phyloP scores from a whole-genome alignment of 805 yeast species.

The Starmerella lactis-condensi region DNA sequence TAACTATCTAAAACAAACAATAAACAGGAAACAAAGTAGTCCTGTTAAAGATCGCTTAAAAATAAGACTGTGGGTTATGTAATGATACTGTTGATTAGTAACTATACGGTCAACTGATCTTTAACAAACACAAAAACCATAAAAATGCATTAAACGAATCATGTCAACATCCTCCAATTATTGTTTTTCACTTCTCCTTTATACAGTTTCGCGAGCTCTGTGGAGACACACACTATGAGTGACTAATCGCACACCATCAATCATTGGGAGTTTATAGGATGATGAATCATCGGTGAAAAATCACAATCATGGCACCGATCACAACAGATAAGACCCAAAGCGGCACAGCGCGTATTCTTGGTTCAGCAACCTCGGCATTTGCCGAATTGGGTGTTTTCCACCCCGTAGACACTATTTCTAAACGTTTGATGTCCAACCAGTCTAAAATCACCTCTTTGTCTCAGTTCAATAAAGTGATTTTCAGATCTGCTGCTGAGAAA shows the following conservation, averaged over 20 bases:
- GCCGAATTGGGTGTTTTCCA: conserved; percentile 93
- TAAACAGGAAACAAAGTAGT: neutral
- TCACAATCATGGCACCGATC: conserved; percentile 19
- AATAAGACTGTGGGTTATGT: neutral
- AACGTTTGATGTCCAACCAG: conserved; percentile 83
- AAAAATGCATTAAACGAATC: too few relatives aligned
- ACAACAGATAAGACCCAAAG: conserved; percentile 55
- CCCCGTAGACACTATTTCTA: conserved; percentile 92
- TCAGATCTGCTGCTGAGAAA: conserved; percentile 60
- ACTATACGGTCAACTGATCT: too few relatives aligned
- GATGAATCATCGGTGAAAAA: too few relatives aligned
- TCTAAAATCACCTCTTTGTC: conserved; percentile 43
- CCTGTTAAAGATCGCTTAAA: neutral
- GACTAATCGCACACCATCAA: too few relatives aligned
- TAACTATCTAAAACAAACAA: conserved; percentile 4
- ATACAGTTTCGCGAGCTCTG: too few relatives aligned
- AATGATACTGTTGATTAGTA: neutral
- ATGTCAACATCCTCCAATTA: too few relatives aligned
- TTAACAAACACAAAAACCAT: too few relatives aligned
- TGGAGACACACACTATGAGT: too few relatives aligned
- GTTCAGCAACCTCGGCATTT: conserved; percentile 97
- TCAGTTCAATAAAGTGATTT: conserved; percentile 71
- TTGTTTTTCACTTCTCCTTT: too few relatives aligned
- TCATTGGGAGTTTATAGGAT: too few relatives aligned
- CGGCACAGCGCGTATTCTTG: conserved; percentile 75